Conservation (phyloP, 768 basidiomycete genomes). For the Hygrophorus pudorinus region DNA sequence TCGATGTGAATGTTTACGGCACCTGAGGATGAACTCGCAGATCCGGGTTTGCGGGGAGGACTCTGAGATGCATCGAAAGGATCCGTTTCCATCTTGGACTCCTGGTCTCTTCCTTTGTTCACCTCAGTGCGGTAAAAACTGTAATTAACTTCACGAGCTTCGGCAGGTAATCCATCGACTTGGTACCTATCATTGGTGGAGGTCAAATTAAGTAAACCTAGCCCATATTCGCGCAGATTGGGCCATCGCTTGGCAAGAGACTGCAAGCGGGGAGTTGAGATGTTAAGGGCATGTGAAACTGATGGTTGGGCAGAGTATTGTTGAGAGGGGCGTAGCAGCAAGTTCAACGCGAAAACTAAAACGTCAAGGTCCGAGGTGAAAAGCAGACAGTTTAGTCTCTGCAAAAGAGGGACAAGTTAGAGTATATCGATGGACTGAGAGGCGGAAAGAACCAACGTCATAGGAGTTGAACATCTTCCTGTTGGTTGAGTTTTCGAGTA, state of each 20-base stretch:
- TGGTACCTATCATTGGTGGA: slow-evolving; percentile 39
- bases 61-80: slow-evolving; percentile 28
- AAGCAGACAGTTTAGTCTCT: slow-evolving; percentile 88
- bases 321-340: slow-evolving; percentile 87
- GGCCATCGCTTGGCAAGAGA: slow-evolving; percentile 83
- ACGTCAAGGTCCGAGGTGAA: slow-evolving; percentile 86
- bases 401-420: slow-evolving; percentile 8
- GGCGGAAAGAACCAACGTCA: slow-evolving; percentile 61
- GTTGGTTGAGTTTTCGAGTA: slow-evolving; percentile 97
- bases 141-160: slow-evolving; percentile 73
- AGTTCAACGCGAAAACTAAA: slow-evolving; percentile 70
- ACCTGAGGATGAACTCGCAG: slow-evolving; percentile 29
- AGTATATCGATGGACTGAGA: slow-evolving; percentile 7
- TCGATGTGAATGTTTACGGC: slow-evolving; percentile 55
- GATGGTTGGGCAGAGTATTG: slow-evolving; percentile 88
- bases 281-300: slow-evolving; percentile 73
- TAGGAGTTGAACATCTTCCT: slow-evolving; percentile 94
- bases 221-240: slow-evolving; percentile 67
- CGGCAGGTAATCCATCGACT: slow-evolving; percentile 54
- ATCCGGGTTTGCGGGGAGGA: slow-evolving; percentile 42
- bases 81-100: slow-evolving; percentile 37
- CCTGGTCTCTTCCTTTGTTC: slow-evolving; percentile 28
- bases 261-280: slow-evolving; percentile 71
- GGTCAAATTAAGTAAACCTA: slow-evolving; percentile 67
- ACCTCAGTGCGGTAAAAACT: slow-evolving; percentile 65